A percentile compares a stretch with the other conserved stretches of the same genome.
These are phyloP conservation scores for Claviceps cyperi DNA, from an alignment of 2,329 filamentous ascomycete genomes.

Conservation along the genomic window DNA sequence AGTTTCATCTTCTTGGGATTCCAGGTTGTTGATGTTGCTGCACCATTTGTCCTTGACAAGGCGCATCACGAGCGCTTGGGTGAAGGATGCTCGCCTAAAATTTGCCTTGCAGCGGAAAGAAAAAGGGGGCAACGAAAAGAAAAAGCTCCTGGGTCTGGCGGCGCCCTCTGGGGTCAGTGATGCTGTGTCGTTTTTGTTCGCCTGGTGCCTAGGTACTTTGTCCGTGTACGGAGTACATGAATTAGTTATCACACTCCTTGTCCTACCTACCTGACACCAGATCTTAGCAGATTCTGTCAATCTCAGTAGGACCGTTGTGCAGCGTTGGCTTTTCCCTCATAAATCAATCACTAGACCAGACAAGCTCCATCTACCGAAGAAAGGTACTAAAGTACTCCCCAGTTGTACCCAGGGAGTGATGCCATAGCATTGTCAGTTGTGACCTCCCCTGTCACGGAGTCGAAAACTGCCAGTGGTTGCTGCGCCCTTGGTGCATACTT, in stretches of 20 bases:
- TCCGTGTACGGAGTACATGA: background rate
- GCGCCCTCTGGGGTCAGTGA: background rate
- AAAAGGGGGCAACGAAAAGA: background rate
- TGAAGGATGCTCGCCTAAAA: background rate
- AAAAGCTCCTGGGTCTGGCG: background rate
- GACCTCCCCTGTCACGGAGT: background rate
- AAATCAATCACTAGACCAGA: background rate
- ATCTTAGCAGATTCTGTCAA: background rate
- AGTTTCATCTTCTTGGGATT: conserved; percentile 3
- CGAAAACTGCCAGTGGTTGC: background rate
- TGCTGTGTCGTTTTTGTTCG: background rate
- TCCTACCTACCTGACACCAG: background rate
- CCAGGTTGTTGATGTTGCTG: background rate
- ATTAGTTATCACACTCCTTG: background rate
- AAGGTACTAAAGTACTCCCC: background rate
- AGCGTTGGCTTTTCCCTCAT: background rate
- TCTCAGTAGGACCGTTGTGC: background rate
- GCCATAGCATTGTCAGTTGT: background rate
- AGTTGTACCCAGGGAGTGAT: background rate
- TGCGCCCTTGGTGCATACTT: background rate
- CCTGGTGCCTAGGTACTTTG: background rate
- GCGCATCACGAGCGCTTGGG: background rate
- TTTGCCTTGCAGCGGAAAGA: background rate
- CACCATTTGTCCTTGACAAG: background rate
- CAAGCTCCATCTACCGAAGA: background rate